Conservation (phyloP, 768 basidiomycete species). For the Naganishia onofrii region DNA sequence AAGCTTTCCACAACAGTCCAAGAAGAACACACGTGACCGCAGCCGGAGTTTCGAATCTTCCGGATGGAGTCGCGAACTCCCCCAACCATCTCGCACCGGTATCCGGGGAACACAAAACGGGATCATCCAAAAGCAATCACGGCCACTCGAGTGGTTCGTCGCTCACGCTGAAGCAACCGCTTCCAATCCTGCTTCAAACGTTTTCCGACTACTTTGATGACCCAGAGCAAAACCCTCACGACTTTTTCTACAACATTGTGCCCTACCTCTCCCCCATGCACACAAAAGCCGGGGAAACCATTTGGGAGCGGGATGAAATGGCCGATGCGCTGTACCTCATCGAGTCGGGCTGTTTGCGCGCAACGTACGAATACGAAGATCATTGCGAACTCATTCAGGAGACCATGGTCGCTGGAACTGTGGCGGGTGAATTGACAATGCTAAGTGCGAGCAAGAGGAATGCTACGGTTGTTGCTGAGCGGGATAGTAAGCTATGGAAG, state of each 20-base stretch:
- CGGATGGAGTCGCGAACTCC: conserved; percentile 1
- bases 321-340: conserved; percentile 86
- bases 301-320: conserved; percentile 74
- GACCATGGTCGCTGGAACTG: conserved; percentile 87
- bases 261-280: conserved; percentile 69
- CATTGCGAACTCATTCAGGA: conserved; percentile 70
- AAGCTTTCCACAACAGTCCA: conserved; percentile 64
- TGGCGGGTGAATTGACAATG: conserved; percentile 86
- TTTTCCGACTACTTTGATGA: conserved; percentile 69
- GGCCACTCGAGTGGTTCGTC: conserved; percentile 15
- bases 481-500: conserved; percentile 76
- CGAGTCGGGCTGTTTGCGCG: conserved; percentile 78
- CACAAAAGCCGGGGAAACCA: conserved; percentile 60
- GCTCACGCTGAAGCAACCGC: conserved; percentile 59
- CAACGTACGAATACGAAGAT: conserved; percentile 73
- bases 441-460: conserved; percentile 76
- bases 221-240: conserved; percentile 31
- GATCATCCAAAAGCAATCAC: not conserved
- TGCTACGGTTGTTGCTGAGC: conserved; percentile 79
- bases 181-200: conserved; percentile 70
- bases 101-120: not conserved
- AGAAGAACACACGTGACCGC: conserved; percentile 66
- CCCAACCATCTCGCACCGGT: not conserved
- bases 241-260: conserved; percentile 64
- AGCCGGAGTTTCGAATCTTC: conserved; percentile 64